phyloP scores from a whole-genome alignment of 768 basidiomycete genomes.

The Boletus pseudopeckii region DNA sequence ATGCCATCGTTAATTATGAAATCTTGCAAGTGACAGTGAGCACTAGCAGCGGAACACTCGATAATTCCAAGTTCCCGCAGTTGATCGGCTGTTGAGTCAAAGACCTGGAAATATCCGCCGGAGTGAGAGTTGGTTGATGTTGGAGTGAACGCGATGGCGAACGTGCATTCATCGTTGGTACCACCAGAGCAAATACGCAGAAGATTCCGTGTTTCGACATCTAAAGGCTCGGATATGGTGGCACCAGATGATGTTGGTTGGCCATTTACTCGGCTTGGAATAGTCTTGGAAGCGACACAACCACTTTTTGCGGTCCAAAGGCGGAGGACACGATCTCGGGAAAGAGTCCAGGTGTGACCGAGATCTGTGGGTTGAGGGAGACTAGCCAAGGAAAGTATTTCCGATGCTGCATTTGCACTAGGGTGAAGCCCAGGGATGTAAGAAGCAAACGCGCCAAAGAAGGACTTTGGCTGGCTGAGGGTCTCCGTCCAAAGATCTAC shows the following conservation, averaged over 20 bases:
- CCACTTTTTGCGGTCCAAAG: conserved; percentile 79
- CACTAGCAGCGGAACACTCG: conserved; percentile 56
- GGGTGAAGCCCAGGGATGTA: conserved; percentile 56
- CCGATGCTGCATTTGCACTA: conserved; percentile 44
- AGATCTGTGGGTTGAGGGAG: conserved; percentile 76
- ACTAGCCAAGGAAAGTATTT: conserved; percentile 69
- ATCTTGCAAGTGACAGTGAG: conserved; percentile 73
- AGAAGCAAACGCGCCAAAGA: conserved; percentile 63
- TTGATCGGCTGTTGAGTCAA: conserved; percentile 54
- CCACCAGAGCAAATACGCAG: conserved; percentile 57
- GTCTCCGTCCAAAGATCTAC: conserved; percentile 73
- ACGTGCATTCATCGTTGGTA: conserved; percentile 49
- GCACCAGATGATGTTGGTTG: conserved; percentile 30
- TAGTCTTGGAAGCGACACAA: conserved; percentile 60
- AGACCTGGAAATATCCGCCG: conserved; percentile 79
- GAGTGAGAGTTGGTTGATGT: conserved; percentile 58
- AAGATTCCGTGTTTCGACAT: conserved; percentile 58
- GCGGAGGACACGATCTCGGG: conserved; percentile 79
- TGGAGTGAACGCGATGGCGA: conserved; percentile 71
- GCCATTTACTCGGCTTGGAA: conserved; percentile 39
- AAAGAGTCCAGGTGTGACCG: conserved; percentile 77
- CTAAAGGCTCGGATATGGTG: conserved; percentile 48
- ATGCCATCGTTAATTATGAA: conserved; percentile 55
- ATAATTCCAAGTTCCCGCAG: conserved; percentile 56
- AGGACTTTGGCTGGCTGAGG: conserved; percentile 59